These are phyloP conservation scores for Vitis hybrid DNA, from an alignment of 177 flowering plant species.

Conservation along the genomic window DNA sequence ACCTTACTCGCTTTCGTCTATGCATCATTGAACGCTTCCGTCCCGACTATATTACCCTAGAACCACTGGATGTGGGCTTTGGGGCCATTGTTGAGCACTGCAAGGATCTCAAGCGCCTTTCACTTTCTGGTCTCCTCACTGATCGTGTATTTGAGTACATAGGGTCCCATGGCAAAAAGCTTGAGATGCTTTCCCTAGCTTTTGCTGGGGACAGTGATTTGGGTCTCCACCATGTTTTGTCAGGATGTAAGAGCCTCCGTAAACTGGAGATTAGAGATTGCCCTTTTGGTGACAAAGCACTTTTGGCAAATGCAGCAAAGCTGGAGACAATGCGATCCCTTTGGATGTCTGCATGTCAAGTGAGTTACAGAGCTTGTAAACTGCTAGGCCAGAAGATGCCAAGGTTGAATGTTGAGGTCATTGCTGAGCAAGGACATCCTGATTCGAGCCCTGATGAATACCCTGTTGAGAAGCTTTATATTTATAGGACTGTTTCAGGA, in stretches of 20 bases:
- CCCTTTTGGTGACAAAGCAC: slow-evolving; percentile 91
- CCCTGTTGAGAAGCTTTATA: slow-evolving; percentile 78
- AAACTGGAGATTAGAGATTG: slow-evolving; percentile 90
- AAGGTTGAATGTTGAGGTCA: slow-evolving; percentile 85
- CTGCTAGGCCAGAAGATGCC: slow-evolving; percentile 78
- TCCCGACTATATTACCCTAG: slow-evolving; percentile 76
- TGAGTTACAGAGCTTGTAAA: slow-evolving; percentile 79
- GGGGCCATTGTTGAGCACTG: slow-evolving; percentile 88
- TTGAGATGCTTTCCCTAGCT: slow-evolving; percentile 90
- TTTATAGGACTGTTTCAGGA: slow-evolving; percentile 79
- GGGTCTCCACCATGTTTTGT: slow-evolving; percentile 77
- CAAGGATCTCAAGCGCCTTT: slow-evolving; percentile 75
- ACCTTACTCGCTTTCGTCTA: slow-evolving; percentile 71
- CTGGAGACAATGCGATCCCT: slow-evolving; percentile 99
- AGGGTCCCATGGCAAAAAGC: slow-evolving; percentile 71
- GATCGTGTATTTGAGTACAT: slow-evolving; percentile 76
- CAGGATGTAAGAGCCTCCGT: slow-evolving; percentile 86
- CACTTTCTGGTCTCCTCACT: slow-evolving; percentile 84
- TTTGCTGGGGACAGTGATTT: slow-evolving; percentile 88
- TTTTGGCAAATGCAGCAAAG: slow-evolving; percentile 81
- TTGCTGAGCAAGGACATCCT: slow-evolving; percentile 65
- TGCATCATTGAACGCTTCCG: slow-evolving; percentile 76
- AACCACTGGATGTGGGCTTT: slow-evolving; percentile 84
- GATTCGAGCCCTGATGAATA: slow-evolving; percentile 49
- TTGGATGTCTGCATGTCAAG: slow-evolving; percentile 97